Evolutionary conservation across 176 grass and related monocot genomes (phyloP).

Genomic region (Saccharum officinarum): DNA sequence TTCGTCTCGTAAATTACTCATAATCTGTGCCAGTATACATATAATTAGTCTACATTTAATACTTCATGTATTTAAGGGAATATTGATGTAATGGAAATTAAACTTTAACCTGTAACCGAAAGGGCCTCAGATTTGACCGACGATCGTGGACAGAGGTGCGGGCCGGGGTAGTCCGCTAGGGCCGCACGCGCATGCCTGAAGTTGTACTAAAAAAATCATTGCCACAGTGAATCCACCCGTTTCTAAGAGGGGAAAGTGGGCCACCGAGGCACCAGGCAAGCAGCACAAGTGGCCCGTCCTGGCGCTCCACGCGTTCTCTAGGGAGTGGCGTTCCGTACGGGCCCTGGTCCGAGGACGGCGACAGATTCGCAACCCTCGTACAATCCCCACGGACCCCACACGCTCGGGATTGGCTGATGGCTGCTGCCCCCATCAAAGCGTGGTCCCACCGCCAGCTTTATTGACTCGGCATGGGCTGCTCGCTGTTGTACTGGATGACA

Average conservation of each 20-base stretch:
- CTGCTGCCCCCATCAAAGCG: neutral
- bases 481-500: neutral
- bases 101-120: too few species aligned
- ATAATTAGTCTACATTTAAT: too few species aligned
- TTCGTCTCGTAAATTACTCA: too few species aligned
- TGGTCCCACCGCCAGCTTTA: neutral
- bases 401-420: slow-evolving; percentile 7
- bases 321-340: slow-evolving; percentile 27
- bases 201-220: neutral
- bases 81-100: too few species aligned
- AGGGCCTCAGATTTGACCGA: too few species aligned
- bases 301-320: neutral
- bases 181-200: neutral
- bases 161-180: too few species aligned
- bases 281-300: neutral
- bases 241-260: neutral
- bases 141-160: too few species aligned
- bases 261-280: neutral
- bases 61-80: too few species aligned
- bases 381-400: neutral
- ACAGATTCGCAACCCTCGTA: slow-evolving; percentile 54
- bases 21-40: too few species aligned
- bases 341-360: slow-evolving; percentile 36
- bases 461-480: neutral
- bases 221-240: neutral